Percentiles rank a stretch among this genome's conserved stretches.
Conservation (phyloP, 345 rosid species). For the Salix purpurea region DNA sequence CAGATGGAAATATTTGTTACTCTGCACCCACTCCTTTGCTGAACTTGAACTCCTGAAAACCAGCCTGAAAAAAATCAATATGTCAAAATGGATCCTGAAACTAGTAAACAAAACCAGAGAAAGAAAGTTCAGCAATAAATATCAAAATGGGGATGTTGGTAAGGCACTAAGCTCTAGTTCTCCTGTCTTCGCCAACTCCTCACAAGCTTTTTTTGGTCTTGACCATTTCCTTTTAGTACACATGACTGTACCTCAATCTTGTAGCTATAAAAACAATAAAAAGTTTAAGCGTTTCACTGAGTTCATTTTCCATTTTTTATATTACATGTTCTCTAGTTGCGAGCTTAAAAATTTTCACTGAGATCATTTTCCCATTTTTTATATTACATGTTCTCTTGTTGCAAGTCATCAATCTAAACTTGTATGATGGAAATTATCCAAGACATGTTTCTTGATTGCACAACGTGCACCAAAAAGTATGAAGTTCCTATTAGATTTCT, state of each 20-base stretch:
- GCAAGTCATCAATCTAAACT: too few species aligned
- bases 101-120: slow-evolving; percentile 5
- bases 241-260: not conserved
- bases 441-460: too few species aligned
- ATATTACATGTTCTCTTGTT: too few species aligned
- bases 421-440: too few species aligned
- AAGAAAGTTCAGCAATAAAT: not conserved
- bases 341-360: too few species aligned
- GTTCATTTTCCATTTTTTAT: too few species aligned
- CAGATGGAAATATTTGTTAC: slow-evolving; percentile 67
- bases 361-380: too few species aligned
- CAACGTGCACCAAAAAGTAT: too few species aligned
- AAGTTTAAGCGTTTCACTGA: too few species aligned
- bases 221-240: not conserved
- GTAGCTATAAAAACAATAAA: not conserved
- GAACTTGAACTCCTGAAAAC: slow-evolving; percentile 62
- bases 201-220: not conserved
- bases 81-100: slow-evolving; percentile 2
- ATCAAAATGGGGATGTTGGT: not conserved
- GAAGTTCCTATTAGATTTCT: too few species aligned
- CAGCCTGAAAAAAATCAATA: slow-evolving; percentile 43
- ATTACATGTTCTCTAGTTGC: too few species aligned
- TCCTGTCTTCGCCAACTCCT: not conserved
- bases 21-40: slow-evolving; percentile 63
- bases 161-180: not conserved